These are phyloP conservation scores for Eleusine indica DNA, from an alignment of 176 grass and related monocot genomes.

Conservation along the genomic window DNA sequence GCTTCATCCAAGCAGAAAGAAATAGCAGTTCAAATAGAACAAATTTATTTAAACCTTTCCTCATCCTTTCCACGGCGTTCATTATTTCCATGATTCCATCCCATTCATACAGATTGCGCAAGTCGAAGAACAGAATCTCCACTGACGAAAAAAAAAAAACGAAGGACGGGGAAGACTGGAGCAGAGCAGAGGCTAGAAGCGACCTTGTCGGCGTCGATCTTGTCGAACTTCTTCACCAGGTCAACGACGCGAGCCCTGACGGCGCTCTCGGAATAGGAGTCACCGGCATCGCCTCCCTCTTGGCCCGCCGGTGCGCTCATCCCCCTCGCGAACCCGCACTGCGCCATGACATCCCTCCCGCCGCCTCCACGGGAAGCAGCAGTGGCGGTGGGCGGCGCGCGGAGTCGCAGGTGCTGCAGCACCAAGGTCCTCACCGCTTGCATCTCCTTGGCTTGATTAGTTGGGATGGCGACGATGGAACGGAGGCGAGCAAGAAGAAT, in stretches of 20 bases:
- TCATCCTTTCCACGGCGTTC: no score
- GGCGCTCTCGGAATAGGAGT: constrained; percentile 12
- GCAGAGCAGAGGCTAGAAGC: not conserved
- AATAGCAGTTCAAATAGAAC: no score
- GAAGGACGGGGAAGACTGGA: not conserved
- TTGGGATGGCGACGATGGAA: not conserved
- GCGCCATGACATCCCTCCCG: not conserved
- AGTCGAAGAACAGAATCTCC: not conserved
- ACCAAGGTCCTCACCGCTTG: constrained; percentile 5
- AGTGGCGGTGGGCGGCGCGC: not conserved
- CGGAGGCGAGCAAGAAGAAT: no score
- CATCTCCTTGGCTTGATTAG: not conserved
- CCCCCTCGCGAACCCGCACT: not conserved
- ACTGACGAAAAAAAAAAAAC: not conserved
- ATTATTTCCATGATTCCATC: not conserved
- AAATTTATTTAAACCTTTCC: no score
- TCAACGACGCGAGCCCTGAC: constrained; percentile 50
- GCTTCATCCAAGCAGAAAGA: no score
- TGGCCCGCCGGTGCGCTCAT: constrained; percentile 10
- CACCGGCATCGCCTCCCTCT: not conserved
- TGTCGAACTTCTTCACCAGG: constrained; percentile 68
- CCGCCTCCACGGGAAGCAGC: not conserved
- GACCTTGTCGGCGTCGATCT: constrained; percentile 63
- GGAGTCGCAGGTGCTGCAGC: constrained; percentile 31
- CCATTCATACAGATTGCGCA: not conserved